A percentile compares a stretch with the other conserved stretches of the same genome.
Evolutionary conservation across 345 rosid species (phyloP).

Genomic region (Salix suchowensis): DNA sequence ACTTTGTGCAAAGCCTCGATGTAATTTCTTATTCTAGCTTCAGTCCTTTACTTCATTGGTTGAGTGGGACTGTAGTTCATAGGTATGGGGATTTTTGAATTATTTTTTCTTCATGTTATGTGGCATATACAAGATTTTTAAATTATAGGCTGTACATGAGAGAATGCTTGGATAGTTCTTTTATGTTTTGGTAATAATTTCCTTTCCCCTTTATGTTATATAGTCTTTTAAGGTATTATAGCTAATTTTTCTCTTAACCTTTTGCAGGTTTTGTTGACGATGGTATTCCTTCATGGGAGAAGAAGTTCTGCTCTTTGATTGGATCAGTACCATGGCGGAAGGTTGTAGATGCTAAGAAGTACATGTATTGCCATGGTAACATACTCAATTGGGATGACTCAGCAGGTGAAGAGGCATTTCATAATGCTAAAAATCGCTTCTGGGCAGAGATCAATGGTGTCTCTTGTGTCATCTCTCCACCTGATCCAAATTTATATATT

Average conservation of each 20-base stretch:
- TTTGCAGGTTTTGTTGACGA: constrained; percentile 36
- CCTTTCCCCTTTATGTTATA: neutral
- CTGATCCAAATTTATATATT: constrained; percentile 61
- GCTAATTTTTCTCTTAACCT: neutral
- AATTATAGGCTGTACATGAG: no score
- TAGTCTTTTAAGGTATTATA: neutral
- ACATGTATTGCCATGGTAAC: constrained; percentile 40
- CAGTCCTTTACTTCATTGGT: no score
- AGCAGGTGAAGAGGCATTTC: constrained; percentile 78
- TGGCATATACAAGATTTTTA: no score
- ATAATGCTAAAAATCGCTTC: constrained; percentile 55
- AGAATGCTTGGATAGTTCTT: no score
- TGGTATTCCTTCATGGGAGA: constrained; percentile 68
- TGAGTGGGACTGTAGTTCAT: no score
- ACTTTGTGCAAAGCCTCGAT: neutral
- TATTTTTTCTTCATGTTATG: no score
- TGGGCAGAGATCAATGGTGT: constrained; percentile 62
- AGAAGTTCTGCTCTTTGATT: constrained; percentile 57
- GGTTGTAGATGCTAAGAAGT: constrained; percentile 45
- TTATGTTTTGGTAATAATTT: neutral
- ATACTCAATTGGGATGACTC: constrained; percentile 71
- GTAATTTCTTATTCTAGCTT: no score
- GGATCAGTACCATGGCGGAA: constrained; percentile 74
- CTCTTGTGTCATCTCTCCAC: constrained; percentile 43
- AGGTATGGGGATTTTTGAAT: no score